Conservation (phyloP, 2,329 filamentous ascomycete genomes). For the Pezicula carpinea region DNA sequence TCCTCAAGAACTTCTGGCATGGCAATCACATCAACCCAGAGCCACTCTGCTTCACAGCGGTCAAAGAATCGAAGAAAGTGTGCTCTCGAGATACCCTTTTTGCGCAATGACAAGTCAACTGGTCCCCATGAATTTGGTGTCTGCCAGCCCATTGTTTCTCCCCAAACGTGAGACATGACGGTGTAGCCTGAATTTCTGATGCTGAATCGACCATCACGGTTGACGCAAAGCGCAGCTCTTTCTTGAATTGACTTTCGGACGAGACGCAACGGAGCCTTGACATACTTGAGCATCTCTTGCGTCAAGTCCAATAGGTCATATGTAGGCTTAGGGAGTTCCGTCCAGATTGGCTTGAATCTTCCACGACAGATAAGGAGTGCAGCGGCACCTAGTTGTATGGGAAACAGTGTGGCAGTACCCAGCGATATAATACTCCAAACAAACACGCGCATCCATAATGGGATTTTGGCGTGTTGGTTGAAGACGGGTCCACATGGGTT, state of each 20-base stretch:
- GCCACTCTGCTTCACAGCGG: conserved; percentile 2
- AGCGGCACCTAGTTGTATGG: not conserved
- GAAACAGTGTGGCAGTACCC: not conserved
- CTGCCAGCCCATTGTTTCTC: conserved; percentile 7
- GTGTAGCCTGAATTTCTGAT: conserved; percentile 1
- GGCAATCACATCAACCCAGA: conserved; percentile 6
- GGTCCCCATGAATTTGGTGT: conserved; percentile 1
- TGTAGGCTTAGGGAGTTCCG: not conserved
- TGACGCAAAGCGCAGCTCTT: conserved; percentile 3
- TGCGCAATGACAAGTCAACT: conserved; percentile 1
- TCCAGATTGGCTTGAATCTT: not conserved
- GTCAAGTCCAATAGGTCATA: not conserved
- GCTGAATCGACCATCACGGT: conserved; percentile 3
- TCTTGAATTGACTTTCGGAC: conserved; percentile 1
- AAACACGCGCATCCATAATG: too few relatives aligned
- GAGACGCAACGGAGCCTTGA: not conserved
- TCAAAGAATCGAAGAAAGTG: conserved; percentile 5
- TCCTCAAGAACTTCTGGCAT: conserved; percentile 6
- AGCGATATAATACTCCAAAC: too few relatives aligned
- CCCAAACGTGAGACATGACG: conserved; percentile 8
- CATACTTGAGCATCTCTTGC: not conserved
- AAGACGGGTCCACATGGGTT: not conserved
- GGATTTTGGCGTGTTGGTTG: not conserved
- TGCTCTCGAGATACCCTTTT: not conserved
- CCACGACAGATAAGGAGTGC: not conserved